Evolutionary conservation across 164 flowering plant genomes (phyloP).

Genomic region (Tinospora cordifolia): DNA sequence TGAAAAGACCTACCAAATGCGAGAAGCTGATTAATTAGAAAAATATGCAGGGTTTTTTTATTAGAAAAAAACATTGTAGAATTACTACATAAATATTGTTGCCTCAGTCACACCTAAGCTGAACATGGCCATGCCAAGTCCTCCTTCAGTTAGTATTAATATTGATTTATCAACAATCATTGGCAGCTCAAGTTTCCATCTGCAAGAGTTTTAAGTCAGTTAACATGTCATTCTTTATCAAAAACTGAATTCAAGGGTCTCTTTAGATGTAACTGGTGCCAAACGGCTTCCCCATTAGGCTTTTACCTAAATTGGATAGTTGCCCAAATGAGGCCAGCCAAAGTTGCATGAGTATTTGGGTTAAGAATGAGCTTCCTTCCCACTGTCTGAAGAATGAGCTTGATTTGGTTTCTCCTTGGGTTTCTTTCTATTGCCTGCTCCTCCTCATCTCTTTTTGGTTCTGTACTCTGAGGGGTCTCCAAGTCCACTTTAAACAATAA

Average conservation of each 20-base stretch:
- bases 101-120: conserved; percentile 51
- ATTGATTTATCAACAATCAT: conserved; percentile 46
- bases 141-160: conserved; percentile 57
- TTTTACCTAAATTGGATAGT: conserved; percentile 50
- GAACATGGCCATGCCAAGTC: conserved; percentile 94
- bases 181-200: conserved; percentile 57
- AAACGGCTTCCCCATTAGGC: neutral
- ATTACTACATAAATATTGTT: neutral
- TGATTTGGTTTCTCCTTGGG: conserved; percentile 26
- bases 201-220: conserved; percentile 24
- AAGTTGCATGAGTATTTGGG: conserved; percentile 72
- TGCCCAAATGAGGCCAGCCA: conserved; percentile 65
- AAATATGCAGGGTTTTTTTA: neutral
- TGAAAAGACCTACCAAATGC: conserved; percentile 56
- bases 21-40: conserved; percentile 7
- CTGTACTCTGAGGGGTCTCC: conserved; percentile 31
- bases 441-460: conserved; percentile 22
- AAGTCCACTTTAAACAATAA: conserved; percentile 25
- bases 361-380: conserved; percentile 62
- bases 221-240: neutral
- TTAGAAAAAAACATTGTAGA: neutral
- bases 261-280: neutral
- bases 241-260: neutral
- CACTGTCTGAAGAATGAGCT: conserved; percentile 39
- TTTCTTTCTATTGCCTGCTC: conserved; percentile 22